Evolutionary conservation across 805 yeast genomes (phyloP).

Genomic region (Sungouiella blattae): DNA sequence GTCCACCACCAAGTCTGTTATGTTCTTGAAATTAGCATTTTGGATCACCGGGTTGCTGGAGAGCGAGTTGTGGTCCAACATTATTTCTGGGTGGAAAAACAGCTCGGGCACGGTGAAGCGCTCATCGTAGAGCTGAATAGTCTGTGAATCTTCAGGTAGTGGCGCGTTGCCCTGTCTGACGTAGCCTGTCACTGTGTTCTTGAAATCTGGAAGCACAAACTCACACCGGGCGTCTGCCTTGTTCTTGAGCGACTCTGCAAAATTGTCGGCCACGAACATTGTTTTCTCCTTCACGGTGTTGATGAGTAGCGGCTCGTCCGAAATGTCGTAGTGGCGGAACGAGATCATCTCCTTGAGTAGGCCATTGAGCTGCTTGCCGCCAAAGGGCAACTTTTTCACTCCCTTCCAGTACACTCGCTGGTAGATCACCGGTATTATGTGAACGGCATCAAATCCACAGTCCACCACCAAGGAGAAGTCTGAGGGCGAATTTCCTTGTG

Average conservation of each 20-base stretch:
- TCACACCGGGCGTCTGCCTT: slow-evolving; percentile 45
- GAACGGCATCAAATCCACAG: slow-evolving; percentile 83
- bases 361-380: slow-evolving; percentile 83
- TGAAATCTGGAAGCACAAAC: slow-evolving; percentile 85
- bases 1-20: slow-evolving; percentile 77
- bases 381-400: slow-evolving; percentile 74
- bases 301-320: slow-evolving; percentile 83
- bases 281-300: slow-evolving; percentile 82
- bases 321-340: slow-evolving; percentile 87
- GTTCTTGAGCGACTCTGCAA: slow-evolving; percentile 42
- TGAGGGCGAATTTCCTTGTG: slow-evolving; percentile 3
- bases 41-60: slow-evolving; percentile 30
- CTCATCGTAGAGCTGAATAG: slow-evolving; percentile 72
- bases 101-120: slow-evolving; percentile 86
- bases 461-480: slow-evolving; percentile 83
- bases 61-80: slow-evolving; percentile 32
- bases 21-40: slow-evolving; percentile 55
- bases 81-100: slow-evolving; percentile 77
- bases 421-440: slow-evolving; percentile 79
- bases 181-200: slow-evolving; percentile 74
- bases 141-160: slow-evolving; percentile 53
- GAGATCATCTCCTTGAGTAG: slow-evolving; percentile 79
- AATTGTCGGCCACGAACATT: slow-evolving; percentile 65
- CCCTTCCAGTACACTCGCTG: slow-evolving; percentile 78
- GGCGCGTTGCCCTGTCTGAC: slow-evolving; percentile 36